These are phyloP conservation scores for Meira miltonrushii DNA, from an alignment of 1,284 basidiomycete species.

Conservation along the genomic window DNA sequence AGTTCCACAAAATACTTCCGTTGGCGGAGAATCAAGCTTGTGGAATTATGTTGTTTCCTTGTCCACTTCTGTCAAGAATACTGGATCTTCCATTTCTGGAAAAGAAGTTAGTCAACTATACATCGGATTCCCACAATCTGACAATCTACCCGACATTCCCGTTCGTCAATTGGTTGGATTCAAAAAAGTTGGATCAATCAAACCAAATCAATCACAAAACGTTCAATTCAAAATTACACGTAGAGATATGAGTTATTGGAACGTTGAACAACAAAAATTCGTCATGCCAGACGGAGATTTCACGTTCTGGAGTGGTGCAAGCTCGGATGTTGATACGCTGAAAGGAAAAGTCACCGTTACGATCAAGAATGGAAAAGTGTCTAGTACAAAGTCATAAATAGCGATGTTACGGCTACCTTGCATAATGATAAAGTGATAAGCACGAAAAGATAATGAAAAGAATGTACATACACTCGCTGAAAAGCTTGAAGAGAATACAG, in stretches of 20 bases:
- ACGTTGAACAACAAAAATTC: conserved; percentile 21
- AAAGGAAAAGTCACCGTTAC: background rate
- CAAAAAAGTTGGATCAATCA: conserved; percentile 23
- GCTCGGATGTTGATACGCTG: background rate
- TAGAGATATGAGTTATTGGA: conserved; percentile 26
- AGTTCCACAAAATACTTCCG: conserved; percentile 42
- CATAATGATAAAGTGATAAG: too few species aligned
- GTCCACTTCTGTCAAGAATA: conserved; percentile 54
- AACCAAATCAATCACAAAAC: conserved; percentile 21
- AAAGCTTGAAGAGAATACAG: too few species aligned
- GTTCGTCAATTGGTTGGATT: conserved; percentile 33
- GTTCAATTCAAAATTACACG: conserved; percentile 23
- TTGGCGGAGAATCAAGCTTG: conserved; percentile 17
- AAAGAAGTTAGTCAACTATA: conserved; percentile 56
- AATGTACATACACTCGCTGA: too few species aligned
- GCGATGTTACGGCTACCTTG: too few species aligned
- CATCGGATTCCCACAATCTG: conserved; percentile 16
- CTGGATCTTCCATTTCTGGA: conserved; percentile 48
- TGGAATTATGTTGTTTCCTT: conserved; percentile 58
- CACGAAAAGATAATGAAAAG: too few species aligned
- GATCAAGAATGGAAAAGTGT: background rate
- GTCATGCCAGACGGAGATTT: conserved; percentile 17
- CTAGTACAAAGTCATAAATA: too few species aligned
- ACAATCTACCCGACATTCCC: conserved; percentile 17
- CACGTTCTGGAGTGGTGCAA: background rate